Percentiles rank a stretch among this genome's conserved stretches.
phyloP scores from a whole-genome alignment of 129 eudicot genomes.

The Flaveria trinervia region DNA sequence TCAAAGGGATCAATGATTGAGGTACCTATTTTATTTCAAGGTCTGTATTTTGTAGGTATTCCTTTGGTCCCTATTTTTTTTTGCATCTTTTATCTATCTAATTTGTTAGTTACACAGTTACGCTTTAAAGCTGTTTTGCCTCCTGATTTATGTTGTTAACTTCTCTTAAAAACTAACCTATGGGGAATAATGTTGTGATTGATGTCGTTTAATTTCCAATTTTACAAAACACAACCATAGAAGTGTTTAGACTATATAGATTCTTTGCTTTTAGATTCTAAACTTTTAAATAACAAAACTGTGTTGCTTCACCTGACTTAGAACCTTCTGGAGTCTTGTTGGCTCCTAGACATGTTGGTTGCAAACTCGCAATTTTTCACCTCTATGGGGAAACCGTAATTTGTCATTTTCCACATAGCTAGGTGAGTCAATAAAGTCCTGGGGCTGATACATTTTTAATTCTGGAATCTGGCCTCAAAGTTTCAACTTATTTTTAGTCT shows the following conservation, averaged over 20 bases:
- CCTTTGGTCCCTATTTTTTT: background rate
- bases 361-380: background rate
- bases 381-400: background rate
- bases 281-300: background rate
- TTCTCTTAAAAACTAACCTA: conserved; percentile 1
- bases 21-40: conserved; percentile 44
- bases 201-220: background rate
- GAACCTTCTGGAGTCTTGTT: background rate
- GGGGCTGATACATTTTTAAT: conserved; percentile 6
- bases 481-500: background rate
- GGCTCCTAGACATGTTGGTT: conserved; percentile 4
- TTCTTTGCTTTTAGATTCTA: background rate
- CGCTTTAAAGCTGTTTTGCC: background rate
- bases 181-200: conserved; percentile 2
- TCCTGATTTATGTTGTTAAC: background rate
- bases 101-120: background rate
- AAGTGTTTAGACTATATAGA: conserved; percentile 11
- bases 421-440: background rate
- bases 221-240: background rate
- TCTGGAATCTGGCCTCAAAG: background rate
- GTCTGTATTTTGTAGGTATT: conserved; percentile 17
- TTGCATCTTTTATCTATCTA: background rate
- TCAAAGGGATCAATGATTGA: conserved; percentile 62
- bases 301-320: background rate
- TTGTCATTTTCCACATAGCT: background rate